Base-by-base conservation (phyloP, 768 basidiomycete species). In the Mycena rosella region DNA sequence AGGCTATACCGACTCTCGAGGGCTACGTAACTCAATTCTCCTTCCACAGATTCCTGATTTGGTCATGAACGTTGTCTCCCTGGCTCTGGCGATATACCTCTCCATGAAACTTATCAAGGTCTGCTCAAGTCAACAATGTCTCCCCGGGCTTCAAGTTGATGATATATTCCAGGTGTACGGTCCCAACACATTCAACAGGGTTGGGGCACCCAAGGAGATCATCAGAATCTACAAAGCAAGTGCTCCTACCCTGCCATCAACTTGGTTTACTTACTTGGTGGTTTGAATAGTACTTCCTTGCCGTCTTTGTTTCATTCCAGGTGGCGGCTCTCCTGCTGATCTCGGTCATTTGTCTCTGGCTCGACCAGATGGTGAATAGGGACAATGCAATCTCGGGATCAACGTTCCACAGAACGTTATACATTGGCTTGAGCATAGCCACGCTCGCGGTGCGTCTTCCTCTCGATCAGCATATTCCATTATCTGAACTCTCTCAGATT, bases 171-270 rank as follows among this genome's bases (percentile, higher is more conserved):
- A 69, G 68, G 55, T 70, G 30, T 70, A 70, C 32, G 65, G 60
- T 38, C 55, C 57, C 51, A 54, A 75, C 9, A 78, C 80, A 9
- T 81, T 83, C 68, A 79, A 74, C 40, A 76, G 77, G 32, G 79
- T 78, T 32, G 80, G 81, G 13, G 80, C 81, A 14, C 75, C 79
- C 0, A 68, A 70, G n/a, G 69, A 74, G 18, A 74, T 83, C 34
- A 68, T 82, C 56, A 72, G 75, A 27, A 72, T 82, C 29, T 82
- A 83, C 73, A 73, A 72, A 40, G 80, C 79, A 53, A 42, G 76
- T 40, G 13, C 17, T 17, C 4, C 49, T 15, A 42, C 20, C 32
- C 8, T 15, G n/a, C 26, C 13, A 5, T 61, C 42, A 20, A 5
- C 36, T 45, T 57, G 20, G 42, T 68, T 26, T 8, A 44, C 24